phyloP scores from a whole-genome alignment of 192 early-diverging fungal species.

The Chytriomyces confervae region DNA sequence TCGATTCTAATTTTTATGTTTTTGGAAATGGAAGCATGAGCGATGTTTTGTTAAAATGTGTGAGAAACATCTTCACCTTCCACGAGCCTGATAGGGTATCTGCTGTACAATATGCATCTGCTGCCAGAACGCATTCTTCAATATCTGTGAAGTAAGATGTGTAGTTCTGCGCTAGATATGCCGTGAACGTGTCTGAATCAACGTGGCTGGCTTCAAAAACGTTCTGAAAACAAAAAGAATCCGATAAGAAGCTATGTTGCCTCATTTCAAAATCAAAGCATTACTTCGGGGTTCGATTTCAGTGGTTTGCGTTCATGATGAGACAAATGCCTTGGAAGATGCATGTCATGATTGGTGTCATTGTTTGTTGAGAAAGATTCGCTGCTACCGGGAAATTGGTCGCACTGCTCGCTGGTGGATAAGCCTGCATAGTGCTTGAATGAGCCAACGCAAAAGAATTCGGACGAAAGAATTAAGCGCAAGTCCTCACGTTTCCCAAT shows the following conservation, averaged over 20 bases:
- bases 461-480: no score
- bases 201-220: conserved; percentile 43
- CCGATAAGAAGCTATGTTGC: neutral
- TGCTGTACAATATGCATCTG: conserved; percentile 32
- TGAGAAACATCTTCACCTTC: conserved; percentile 26
- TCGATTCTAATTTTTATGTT: conserved; percentile 27
- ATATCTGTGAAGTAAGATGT: conserved; percentile 38
- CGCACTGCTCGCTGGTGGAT: no score
- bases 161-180: conserved; percentile 52
- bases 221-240: conserved; percentile 30
- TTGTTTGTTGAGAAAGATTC: neutral
- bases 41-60: neutral
- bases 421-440: no score
- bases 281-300: conserved; percentile 51
- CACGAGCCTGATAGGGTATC: conserved; percentile 44
- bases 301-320: conserved; percentile 35
- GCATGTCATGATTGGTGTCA: conserved; percentile 1
- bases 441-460: no score
- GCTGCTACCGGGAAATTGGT: no score
- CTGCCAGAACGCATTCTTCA: conserved; percentile 44
- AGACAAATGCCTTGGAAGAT: conserved; percentile 31
- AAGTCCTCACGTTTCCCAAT: conserved; percentile 43
- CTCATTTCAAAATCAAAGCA: conserved; percentile 2
- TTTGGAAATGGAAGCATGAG: neutral
- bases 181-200: conserved; percentile 36